Conservation (phyloP, 2,329 filamentous ascomycete species). For the Hypoxylon sp. region DNA sequence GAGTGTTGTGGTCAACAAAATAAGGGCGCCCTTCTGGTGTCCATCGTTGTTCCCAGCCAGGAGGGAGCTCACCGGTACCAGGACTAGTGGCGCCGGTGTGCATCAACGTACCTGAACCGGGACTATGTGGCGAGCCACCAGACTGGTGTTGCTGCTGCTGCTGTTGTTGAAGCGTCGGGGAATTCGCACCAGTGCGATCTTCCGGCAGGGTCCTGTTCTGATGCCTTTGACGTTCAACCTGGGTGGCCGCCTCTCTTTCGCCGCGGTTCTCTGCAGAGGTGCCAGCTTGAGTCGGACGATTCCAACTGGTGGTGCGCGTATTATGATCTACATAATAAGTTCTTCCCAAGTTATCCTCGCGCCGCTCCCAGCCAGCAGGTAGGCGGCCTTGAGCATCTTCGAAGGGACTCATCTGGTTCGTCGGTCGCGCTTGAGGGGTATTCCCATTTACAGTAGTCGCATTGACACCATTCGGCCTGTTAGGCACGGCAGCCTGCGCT, state of each 20-base stretch:
- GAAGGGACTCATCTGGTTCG: slow-evolving; percentile 85
- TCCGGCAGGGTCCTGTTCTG: slow-evolving; percentile 97
- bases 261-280: slow-evolving; percentile 80
- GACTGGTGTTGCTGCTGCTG: slow-evolving; percentile 57
- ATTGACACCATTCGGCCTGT: slow-evolving; percentile 65
- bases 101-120: slow-evolving; percentile 82
- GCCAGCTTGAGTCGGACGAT: slow-evolving; percentile 83
- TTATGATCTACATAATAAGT: slow-evolving; percentile 99
- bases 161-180: slow-evolving; percentile 79
- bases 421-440: slow-evolving; percentile 59
- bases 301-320: slow-evolving; percentile 96
- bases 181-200: slow-evolving; percentile 93
- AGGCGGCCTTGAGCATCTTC: slow-evolving; percentile 95
- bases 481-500: slow-evolving; percentile 59
- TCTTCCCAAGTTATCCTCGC: slow-evolving; percentile 93
- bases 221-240: slow-evolving; percentile 92
- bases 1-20: slow-evolving; percentile 98
- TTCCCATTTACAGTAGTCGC: slow-evolving; percentile 58
- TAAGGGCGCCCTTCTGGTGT: slow-evolving; percentile 96
- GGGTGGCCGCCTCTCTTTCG: slow-evolving; percentile 90
- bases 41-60: slow-evolving; percentile 96
- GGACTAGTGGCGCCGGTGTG: slow-evolving; percentile 95
- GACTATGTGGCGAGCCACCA: slow-evolving; percentile 55
- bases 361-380: slow-evolving; percentile 93
- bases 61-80: slow-evolving; percentile 92